These are phyloP conservation scores for Acanthochlamys bracteata DNA, from an alignment of 106 monocot genomes.

Conservation along the genomic window DNA sequence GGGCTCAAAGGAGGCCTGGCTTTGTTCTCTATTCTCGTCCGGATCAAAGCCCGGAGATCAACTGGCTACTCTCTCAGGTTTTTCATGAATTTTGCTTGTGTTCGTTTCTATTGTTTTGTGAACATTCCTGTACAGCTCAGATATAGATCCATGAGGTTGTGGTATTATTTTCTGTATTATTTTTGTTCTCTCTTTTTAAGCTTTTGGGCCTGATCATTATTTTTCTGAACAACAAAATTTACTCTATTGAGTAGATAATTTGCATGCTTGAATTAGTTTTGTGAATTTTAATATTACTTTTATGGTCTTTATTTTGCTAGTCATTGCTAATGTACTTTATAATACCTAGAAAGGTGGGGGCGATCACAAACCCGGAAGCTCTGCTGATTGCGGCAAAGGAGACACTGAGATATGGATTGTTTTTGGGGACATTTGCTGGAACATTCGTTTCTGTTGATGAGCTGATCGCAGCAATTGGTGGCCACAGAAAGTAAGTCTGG, in stretches of 20 bases:
- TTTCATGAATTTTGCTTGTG: neutral
- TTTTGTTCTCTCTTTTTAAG: neutral
- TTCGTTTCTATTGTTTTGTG: neutral
- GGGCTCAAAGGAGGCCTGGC: constrained; percentile 94
- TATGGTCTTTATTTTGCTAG: no score
- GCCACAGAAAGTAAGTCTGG: constrained; percentile 49
- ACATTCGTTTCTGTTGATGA: constrained; percentile 91
- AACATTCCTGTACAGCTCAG: no score
- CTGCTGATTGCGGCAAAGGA: constrained; percentile 54
- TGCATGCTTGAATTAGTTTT: no score
- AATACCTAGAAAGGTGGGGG: constrained; percentile 45
- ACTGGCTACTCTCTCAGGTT: constrained; percentile 16
- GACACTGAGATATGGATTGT: constrained; percentile 82
- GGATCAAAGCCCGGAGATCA: constrained; percentile 64
- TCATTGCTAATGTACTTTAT: no score
- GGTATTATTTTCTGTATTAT: neutral
- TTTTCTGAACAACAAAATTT: no score
- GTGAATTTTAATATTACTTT: no score
- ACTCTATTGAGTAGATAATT: no score
- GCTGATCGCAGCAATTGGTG: constrained; percentile 58
- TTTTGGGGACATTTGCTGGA: constrained; percentile 84
- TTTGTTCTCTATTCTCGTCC: constrained; percentile 69
- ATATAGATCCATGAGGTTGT: no score
- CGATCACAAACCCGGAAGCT: constrained; percentile 71
- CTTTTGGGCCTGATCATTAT: no score